These are phyloP conservation scores for Sordaria brevicollis DNA, from an alignment of 495 filamentous ascomycete genomes.

Conservation along the genomic window DNA sequence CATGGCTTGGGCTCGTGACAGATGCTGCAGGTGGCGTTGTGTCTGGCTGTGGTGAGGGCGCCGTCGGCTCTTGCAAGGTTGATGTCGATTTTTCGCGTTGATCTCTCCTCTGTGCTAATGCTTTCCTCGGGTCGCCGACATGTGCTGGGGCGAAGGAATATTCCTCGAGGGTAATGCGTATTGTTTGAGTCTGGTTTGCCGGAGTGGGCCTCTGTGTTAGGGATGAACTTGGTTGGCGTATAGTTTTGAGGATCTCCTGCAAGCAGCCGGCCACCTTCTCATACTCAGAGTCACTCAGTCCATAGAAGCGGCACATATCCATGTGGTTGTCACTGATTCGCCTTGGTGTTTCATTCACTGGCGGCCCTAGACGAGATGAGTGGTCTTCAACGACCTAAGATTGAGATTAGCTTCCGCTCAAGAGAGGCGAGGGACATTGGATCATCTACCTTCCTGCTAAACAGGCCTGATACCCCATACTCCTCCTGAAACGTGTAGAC, in stretches of 20 bases:
- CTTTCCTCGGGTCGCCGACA: no score
- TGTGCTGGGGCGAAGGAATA: no score
- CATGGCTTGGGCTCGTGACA: no score
- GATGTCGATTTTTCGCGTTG: no score
- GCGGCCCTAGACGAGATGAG: neutral
- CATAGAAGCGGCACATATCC: slow-evolving; percentile 2
- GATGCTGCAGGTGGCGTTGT: no score
- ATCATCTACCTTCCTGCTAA: neutral
- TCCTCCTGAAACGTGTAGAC: neutral
- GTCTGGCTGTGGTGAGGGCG: no score
- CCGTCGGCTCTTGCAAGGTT: no score
- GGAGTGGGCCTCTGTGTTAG: no score
- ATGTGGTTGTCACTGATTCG: neutral
- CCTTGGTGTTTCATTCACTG: neutral
- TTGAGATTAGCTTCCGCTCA: neutral
- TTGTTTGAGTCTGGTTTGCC: no score
- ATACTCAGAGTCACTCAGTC: neutral
- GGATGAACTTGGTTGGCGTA: neutral
- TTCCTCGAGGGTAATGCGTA: no score
- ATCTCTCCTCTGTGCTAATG: no score
- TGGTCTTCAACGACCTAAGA: neutral
- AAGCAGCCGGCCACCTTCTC: neutral
- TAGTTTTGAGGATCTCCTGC: neutral
- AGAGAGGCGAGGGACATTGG: neutral
- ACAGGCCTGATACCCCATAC: neutral